phyloP scores from a whole-genome alignment of 306 rosid species.

The Lablab purpureus region DNA sequence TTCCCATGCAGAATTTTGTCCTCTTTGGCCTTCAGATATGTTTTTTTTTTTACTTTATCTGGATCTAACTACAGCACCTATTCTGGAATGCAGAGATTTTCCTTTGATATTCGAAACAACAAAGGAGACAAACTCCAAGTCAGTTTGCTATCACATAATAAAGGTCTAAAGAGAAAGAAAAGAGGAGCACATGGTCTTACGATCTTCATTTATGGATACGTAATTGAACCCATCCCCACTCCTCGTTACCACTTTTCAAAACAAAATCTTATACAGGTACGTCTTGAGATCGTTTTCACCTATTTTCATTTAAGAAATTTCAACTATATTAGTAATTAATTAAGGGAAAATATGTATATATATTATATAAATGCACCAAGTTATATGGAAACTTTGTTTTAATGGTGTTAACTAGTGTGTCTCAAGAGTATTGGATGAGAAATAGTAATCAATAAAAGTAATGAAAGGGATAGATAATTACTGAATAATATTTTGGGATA shows the following conservation, averaged over 20 bases:
- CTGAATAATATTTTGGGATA: no score
- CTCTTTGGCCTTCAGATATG: background rate
- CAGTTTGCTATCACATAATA: slow-evolving; percentile 26
- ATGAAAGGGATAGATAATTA: no score
- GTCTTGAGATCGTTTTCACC: background rate
- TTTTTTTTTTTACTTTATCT: background rate
- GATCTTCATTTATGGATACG: slow-evolving; percentile 5
- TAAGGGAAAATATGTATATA: background rate
- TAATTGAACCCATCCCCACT: background rate
- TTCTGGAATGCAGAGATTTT: slow-evolving; percentile 6
- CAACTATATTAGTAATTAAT: background rate
- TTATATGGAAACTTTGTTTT: background rate
- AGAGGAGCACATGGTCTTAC: slow-evolving; percentile 23
- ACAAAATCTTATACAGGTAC: background rate
- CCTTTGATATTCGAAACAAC: slow-evolving; percentile 13
- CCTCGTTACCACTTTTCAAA: background rate
- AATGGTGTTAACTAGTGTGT: background rate
- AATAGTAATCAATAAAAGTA: background rate
- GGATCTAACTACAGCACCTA: background rate
- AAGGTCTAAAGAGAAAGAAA: slow-evolving; percentile 26
- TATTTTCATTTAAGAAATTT: background rate
- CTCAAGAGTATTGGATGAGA: background rate
- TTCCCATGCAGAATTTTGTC: background rate
- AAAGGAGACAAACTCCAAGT: background rate
- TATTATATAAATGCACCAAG: background rate